A percentile compares a stretch with the other conserved stretches of the same genome.
phyloP scores from a whole-genome alignment of 2,329 filamentous ascomycete species.

The Pyricularia pennisetigena region DNA sequence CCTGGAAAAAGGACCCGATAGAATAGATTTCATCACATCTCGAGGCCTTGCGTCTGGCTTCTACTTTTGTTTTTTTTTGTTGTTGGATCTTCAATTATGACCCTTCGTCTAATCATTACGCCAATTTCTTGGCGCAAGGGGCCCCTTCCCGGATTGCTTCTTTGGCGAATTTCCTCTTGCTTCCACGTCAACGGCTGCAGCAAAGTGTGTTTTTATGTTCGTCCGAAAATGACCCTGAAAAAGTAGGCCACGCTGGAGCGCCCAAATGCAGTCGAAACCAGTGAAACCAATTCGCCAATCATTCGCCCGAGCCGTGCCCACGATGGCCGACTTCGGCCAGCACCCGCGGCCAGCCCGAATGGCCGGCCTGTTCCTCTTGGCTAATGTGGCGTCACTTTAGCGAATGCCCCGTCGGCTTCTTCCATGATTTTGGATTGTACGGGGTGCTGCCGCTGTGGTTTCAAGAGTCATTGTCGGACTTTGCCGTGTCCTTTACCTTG shows the following conservation, averaged over 20 bases:
- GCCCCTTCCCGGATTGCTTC: background rate
- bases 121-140: background rate
- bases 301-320: background rate
- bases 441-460: background rate
- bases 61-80: background rate
- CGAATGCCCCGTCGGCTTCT: background rate
- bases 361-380: background rate
- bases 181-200: background rate
- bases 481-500: constrained; percentile 2
- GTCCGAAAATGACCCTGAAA: background rate
- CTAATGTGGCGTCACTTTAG: background rate
- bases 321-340: background rate
- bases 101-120: background rate
- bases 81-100: background rate
- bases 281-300: background rate
- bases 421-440: background rate
- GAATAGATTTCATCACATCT: background rate
- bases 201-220: background rate
- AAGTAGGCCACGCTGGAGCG: background rate
- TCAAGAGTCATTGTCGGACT: constrained; percentile 1
- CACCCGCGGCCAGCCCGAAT: background rate
- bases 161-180: background rate
- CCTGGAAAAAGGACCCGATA: background rate
- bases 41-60: background rate
- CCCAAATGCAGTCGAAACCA: background rate